phyloP scores from a whole-genome alignment of 768 basidiomycete genomes.

The Infundibulicybe gibba region DNA sequence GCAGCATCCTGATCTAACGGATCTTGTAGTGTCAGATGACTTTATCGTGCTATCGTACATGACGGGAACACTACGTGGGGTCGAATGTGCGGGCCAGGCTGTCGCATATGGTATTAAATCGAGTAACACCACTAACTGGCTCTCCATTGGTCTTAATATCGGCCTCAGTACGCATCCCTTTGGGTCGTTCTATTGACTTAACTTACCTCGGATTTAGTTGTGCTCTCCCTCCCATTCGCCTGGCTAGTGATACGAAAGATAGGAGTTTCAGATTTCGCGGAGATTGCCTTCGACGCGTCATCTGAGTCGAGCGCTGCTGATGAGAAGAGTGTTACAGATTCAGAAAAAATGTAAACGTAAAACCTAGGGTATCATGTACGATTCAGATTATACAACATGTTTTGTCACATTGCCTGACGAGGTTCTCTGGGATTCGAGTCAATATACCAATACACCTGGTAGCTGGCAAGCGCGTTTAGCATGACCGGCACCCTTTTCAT shows the following conservation, averaged over 20 bases:
- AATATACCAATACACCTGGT: too few relatives aligned
- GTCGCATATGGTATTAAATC: slow-evolving; percentile 30
- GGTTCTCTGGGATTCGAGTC: too few relatives aligned
- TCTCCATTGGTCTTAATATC: slow-evolving; percentile 27
- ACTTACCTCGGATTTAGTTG: slow-evolving; percentile 10
- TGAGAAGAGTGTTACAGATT: too few relatives aligned
- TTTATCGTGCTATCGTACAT: slow-evolving; percentile 28
- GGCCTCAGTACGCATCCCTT: slow-evolving; percentile 21
- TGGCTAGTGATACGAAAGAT: slow-evolving; percentile 26
- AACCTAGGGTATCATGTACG: too few relatives aligned
- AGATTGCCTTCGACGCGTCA: slow-evolving; percentile 15
- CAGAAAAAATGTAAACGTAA: too few relatives aligned
- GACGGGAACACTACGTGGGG: slow-evolving; percentile 27
- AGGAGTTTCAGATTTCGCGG: slow-evolving; percentile 21
- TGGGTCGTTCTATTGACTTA: neutral
- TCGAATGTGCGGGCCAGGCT: slow-evolving; percentile 28
- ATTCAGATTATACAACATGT: too few relatives aligned
- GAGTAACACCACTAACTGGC: slow-evolving; percentile 25
- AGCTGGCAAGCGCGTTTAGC: too few relatives aligned
- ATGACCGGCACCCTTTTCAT: too few relatives aligned
- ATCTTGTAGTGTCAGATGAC: slow-evolving; percentile 24
- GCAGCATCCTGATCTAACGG: neutral
- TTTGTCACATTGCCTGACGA: too few relatives aligned
- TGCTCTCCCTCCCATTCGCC: slow-evolving; percentile 25
- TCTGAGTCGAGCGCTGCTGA: neutral